Base-by-base conservation (phyloP, 2,329 filamentous ascomycete genomes). In the Clonostachys byssicola region DNA sequence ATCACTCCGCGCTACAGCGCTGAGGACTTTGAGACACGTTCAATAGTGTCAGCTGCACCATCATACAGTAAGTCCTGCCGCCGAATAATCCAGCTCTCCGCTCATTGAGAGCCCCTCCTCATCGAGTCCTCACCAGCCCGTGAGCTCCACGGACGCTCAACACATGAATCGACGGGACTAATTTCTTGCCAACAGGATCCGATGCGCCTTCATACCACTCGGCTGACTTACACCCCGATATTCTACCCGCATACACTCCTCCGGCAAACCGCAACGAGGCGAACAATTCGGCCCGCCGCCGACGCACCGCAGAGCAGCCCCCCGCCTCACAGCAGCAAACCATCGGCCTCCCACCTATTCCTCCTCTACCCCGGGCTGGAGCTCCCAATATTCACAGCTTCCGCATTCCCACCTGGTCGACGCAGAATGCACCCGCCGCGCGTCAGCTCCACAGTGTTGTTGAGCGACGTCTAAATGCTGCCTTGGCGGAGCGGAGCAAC, bases 1-100 rank as follows among this genome's bases (percentile, higher is more conserved):
- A 34, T 36, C 18, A 43, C 46, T 8, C 46, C 64, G 47, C 63
- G 65, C 42, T 69, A 68, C 48, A 64, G 60, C 53, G 56, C 66
- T 6, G 77, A 81, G 50, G 83, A 87, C 60, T 81, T 85, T 49
- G 84, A 88, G 56, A 85, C 83, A 18, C 75, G 79, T 7, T 88
- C 85, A 10, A 78, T 88, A 51, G 80, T 73, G 54, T 87, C 83
- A 16, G 77, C 77, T 8, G 83, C 83, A n/a, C 84, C 84, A 39
- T 87, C 84, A 10, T 87, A 87, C 61, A 71, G 79, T 83, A 56
- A 73, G 77, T 68, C 20, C 14, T 30, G 34, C 40, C 12, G 10
- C 23, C 23, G 23, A 30, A 30, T 30, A 8, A 10, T 14, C 23
- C 9, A 30, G 8, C 34, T 10, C 20, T 16, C 35, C 33, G 2